Percentiles rank a stretch among this genome's conserved stretches.
Evolutionary conservation across 2,329 filamentous ascomycete species (phyloP).

Genomic region (Colletotrichum sp.): DNA sequence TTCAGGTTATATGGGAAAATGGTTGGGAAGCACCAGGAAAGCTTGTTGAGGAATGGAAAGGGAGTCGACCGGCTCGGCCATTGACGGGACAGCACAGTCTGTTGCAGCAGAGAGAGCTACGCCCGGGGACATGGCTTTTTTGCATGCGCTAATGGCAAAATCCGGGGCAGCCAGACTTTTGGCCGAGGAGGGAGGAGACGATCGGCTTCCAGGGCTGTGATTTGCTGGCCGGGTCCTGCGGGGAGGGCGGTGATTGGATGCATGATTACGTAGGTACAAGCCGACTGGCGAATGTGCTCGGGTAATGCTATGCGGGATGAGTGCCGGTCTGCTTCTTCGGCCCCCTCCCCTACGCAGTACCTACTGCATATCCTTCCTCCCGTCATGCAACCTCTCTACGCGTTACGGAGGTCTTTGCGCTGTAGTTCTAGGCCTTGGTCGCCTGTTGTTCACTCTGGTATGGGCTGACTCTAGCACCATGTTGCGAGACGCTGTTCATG

Average conservation of each 20-base stretch:
- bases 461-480: conserved; percentile 18
- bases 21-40: conserved; percentile 14
- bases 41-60: conserved; percentile 19
- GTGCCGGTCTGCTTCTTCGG: neutral
- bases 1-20: conserved; percentile 13
- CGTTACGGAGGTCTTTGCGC: neutral
- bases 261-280: conserved; percentile 15
- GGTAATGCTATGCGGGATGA: neutral
- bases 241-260: conserved; percentile 12
- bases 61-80: neutral
- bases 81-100: neutral
- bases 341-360: neutral
- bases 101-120: neutral
- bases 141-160: conserved; percentile 21
- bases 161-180: conserved; percentile 15
- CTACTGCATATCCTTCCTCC: neutral
- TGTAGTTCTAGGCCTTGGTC: conserved; percentile 3
- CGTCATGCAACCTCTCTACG: neutral
- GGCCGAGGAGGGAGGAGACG: neutral
- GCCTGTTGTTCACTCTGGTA: neutral
- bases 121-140: neutral
- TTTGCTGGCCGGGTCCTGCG: conserved; percentile 16
- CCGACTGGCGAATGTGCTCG: neutral
- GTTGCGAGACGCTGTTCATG: conserved; percentile 13
- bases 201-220: conserved; percentile 13